Evolutionary conservation across 805 yeast species (phyloP), one percentile per base, ranked within the genome.

Genomic region (Candida germanica): DNA sequence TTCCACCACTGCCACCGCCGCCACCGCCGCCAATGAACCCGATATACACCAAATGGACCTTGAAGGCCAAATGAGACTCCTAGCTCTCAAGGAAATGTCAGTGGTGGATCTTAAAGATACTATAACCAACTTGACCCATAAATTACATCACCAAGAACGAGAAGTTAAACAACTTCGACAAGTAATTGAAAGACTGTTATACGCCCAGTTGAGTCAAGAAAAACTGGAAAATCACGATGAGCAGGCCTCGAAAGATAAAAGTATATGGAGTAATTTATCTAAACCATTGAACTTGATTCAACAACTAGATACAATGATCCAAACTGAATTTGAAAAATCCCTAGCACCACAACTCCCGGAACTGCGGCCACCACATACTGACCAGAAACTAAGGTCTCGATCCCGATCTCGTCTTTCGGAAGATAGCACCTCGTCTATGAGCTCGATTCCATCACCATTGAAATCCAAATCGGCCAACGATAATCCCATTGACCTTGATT

Each of bases 81-180:
- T 83, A 29, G 91, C 91, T 0, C 61, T 76, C 26, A 83, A 80
- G 49, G 93, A 83, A 51, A 75, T 80, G 75, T 74, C 73, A 17
- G 63, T 83, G 19, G 71, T 83, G 33, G 88, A 83, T 46, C 56
- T 81, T 28, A 80, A 78, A 43, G 80, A 77, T 45, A 61, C 66
- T 31, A 69, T 80, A 17, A 71, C 69, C 28, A 69, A 63, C 15
- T 40, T 82, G 48, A 53, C 49, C 14, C 47, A 43, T 2, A 58
- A 57, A 30, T 69, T 76, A 33, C 53, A 63, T 21, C 54, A 60
- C 4, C 64, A 75, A 29, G 74, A 69, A 37, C 44, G 53, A 30
- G 84, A 79, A 36, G 66, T 80, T 33, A 73, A 69, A 33, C 63
- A 61, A 29, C 59, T 81, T 22, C 72, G 80, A 31, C 59, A 58